A percentile compares a stretch with the other conserved stretches of the same genome.
These are phyloP conservation scores for Microdochium bolleyi DNA, from an alignment of 2,329 filamentous ascomycete genomes.

Conservation along the genomic window DNA sequence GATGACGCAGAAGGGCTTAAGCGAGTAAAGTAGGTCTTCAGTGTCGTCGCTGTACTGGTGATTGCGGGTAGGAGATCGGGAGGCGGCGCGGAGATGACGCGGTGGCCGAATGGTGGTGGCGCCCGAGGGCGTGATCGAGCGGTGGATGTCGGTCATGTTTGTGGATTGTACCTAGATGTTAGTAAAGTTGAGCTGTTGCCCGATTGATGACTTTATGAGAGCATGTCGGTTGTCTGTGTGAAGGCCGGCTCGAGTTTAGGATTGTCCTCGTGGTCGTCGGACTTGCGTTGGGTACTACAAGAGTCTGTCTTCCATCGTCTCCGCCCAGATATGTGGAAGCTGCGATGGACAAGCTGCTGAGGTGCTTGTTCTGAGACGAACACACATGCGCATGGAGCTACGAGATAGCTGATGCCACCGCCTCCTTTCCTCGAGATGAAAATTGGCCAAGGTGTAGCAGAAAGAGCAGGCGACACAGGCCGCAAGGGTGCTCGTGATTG, in stretches of 20 bases:
- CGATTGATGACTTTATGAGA: background rate
- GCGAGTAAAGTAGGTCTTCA: conserved; percentile 53
- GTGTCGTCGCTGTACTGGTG: conserved; percentile 21
- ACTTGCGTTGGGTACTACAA: too few relatives aligned
- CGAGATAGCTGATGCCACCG: too few relatives aligned
- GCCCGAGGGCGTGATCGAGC: conserved; percentile 23
- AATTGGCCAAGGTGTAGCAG: too few relatives aligned
- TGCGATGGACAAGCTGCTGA: too few relatives aligned
- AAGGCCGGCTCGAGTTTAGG: background rate
- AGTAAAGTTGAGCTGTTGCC: conserved; percentile 6
- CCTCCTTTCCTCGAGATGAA: too few relatives aligned
- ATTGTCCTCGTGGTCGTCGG: too few relatives aligned
- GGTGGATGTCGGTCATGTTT: conserved; percentile 6
- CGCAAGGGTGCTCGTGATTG: too few relatives aligned
- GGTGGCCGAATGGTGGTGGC: conserved; percentile 22
- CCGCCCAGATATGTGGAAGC: too few relatives aligned
- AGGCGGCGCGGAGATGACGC: conserved; percentile 27
- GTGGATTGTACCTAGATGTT: conserved; percentile 10
- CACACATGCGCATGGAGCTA: too few relatives aligned
- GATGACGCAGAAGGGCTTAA: conserved; percentile 53
- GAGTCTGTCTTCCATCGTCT: too few relatives aligned
- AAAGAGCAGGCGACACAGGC: too few relatives aligned
- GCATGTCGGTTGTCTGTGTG: background rate
- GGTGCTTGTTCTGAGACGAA: too few relatives aligned
- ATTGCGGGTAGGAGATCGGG: conserved; percentile 35